phyloP scores from a whole-genome alignment of 164 flowering plant species.

The Umbilicus rupestris region DNA sequence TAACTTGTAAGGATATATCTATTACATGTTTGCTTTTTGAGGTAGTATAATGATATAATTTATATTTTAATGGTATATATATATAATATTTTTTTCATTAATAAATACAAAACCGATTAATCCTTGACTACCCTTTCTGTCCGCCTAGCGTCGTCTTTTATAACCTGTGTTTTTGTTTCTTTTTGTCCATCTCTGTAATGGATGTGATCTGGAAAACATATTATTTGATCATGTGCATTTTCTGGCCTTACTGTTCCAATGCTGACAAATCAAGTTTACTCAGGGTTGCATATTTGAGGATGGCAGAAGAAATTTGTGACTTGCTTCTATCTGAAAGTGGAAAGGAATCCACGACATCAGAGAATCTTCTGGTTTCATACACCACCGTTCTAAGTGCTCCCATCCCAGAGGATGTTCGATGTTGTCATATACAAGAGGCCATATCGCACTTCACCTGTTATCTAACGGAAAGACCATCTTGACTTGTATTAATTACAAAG shows the following conservation, averaged over 20 bases:
- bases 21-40: too few relatives aligned
- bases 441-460: conserved; percentile 55
- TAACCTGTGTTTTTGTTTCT: too few relatives aligned
- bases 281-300: conserved; percentile 83
- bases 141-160: too few relatives aligned
- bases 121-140: too few relatives aligned
- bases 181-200: neutral
- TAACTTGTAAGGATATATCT: too few relatives aligned
- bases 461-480: conserved; percentile 50
- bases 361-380: conserved; percentile 58
- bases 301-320: conserved; percentile 74
- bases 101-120: too few relatives aligned
- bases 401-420: conserved; percentile 64
- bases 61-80: too few relatives aligned
- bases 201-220: neutral
- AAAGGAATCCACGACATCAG: conserved; percentile 34
- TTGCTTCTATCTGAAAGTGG: conserved; percentile 44
- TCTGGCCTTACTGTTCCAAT: neutral
- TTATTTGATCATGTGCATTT: neutral
- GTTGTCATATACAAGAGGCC: conserved; percentile 79
- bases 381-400: conserved; percentile 57
- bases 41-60: too few relatives aligned
- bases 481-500: neutral
- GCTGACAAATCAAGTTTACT: neutral
- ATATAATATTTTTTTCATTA: too few relatives aligned